These are phyloP conservation scores for Apiotrichum montevideense DNA, from an alignment of 1,284 basidiomycete species.

Conservation along the genomic window DNA sequence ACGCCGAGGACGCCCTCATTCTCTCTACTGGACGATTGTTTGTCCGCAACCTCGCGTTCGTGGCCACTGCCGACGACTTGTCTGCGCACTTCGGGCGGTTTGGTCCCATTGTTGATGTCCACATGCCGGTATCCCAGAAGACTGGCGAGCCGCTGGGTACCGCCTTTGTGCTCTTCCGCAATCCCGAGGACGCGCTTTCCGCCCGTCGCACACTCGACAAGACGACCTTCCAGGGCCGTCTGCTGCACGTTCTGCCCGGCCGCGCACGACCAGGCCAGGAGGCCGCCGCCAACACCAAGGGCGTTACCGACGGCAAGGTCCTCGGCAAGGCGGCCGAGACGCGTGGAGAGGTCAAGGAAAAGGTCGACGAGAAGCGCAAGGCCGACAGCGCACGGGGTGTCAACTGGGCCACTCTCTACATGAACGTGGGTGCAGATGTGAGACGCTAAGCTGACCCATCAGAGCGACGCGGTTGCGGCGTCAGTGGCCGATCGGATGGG, in stretches of 20 bases:
- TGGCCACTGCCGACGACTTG: slow-evolving; percentile 70
- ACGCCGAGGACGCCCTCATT: slow-evolving; percentile 57
- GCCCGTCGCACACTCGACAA: slow-evolving; percentile 78
- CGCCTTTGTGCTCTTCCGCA: slow-evolving; percentile 72
- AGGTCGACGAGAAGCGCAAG: slow-evolving; percentile 61
- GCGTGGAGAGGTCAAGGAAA: slow-evolving; percentile 62
- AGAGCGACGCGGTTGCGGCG: slow-evolving; percentile 83
- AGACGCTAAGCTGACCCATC: slow-evolving; percentile 2
- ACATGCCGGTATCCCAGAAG: slow-evolving; percentile 66
- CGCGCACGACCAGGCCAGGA: slow-evolving; percentile 54
- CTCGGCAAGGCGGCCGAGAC: slow-evolving; percentile 50
- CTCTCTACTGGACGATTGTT: slow-evolving; percentile 76
- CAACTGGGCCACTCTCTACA: slow-evolving; percentile 94
- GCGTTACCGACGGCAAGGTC: slow-evolving; percentile 35
- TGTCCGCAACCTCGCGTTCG: slow-evolving; percentile 83
- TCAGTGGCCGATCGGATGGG: slow-evolving; percentile 76
- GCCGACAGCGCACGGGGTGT: slow-evolving; percentile 72
- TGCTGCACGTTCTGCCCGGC: slow-evolving; percentile 81
- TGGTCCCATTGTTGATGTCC: slow-evolving; percentile 72
- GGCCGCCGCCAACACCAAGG: slow-evolving; percentile 50
- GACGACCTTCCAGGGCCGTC: slow-evolving; percentile 81
- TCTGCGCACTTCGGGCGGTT: slow-evolving; percentile 61
- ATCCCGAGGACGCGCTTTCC: slow-evolving; percentile 61
- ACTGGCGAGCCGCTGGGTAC: slow-evolving; percentile 65
- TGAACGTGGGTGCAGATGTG: slow-evolving; percentile 69